Evolutionary conservation across 2,329 filamentous ascomycete species (phyloP), one percentile per base, ranked within the genome.

Genomic region (Claviceps sp.): DNA sequence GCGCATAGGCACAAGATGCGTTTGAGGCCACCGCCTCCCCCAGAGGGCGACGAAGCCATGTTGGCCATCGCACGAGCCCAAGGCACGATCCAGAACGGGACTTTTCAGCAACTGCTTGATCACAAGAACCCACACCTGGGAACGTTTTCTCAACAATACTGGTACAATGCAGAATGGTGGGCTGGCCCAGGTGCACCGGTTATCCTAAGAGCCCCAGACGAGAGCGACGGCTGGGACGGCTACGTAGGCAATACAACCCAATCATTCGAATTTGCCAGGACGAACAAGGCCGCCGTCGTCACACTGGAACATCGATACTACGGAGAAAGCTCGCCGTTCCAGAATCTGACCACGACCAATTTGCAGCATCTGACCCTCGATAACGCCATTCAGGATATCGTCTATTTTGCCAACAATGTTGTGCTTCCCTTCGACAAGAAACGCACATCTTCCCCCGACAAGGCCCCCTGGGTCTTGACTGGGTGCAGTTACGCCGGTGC

Each of bases 401-500:
- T 79, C 9, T 89, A 86, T 65, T 91, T 93, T 65, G 85, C 87
- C 0, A 67, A 79, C 53, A 77, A 90, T 56, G 74, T 88, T 49
- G 72, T 78, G 44, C 87, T 88, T 53, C 72, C 77, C 0, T 85
- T 86, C 0, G 68, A 89, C n/a, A 78, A 81, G 59, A 67, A 83
- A 54, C 62, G 75, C 24, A 75, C 85, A 56, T 68, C 89, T 45
- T 85, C 76, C 1, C 78, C 85, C 0, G 72, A 77, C 2, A 75
- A 73, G n/a, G 81, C 79, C 0, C 77, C 87, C 0, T 90, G 84
- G 70, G 81, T 91, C 51, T 79, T 78, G 0, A 89, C 89, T 55
- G 88, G 88, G 5, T 87, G 87, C 6, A 88, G 83, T 0, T 93
- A 93, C 62, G 81, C 86, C 1, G 87, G 87, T 13, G 82, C 82